Evolutionary conservation across 2,329 filamentous ascomycete species (phyloP), one percentile per base, ranked within the genome.

Genomic region (Pseudocercospora cruenta): DNA sequence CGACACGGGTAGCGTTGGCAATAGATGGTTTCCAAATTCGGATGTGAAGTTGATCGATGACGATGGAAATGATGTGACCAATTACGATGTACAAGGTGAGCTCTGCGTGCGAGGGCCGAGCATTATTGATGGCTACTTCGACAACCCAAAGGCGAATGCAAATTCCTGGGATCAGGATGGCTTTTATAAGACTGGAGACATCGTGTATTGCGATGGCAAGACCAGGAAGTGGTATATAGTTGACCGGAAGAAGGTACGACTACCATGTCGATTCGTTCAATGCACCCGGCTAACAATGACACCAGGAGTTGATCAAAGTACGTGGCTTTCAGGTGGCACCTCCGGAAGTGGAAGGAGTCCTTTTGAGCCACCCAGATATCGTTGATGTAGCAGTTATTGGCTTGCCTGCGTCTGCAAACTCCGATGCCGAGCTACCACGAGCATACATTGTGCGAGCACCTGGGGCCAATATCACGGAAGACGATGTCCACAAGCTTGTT

Each of bases 311-410:
- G 45, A 86, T 86, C 75, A 86, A 86, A 69, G 82, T 85, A 9
- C 81, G 83, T 5, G 84, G 80, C 1, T 83, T 84, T 70, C 84
- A 85, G 70, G 83, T 86, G 3, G 81, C 82, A 2, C 83, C 83
- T 0, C 77, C 82, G 9, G 82, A 85, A 70, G 70, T 85, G 2
- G 83, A 85, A 70, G 82, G 80, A 0, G 79, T 82, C 1, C 75
- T 84, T 1, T 78, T 84, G 1, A 78, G 75, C 2, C 81, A 84
- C 68, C 82, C 82, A 2, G 74, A 78, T 8, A 81, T 85, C 39
- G 7, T 43, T 19, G 39, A 43, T 19, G 39, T 43, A n/a, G 39
- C 39, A n/a, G 39, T 43, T 2, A 43, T 43, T 43, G 39, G 39
- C 39, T 43, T 43, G 39, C 39, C 39, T 43, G 39, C 39, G 16